Evolutionary conservation across 1,139 yeast genomes (phyloP).

Genomic region (Chernovozyma aurita): DNA sequence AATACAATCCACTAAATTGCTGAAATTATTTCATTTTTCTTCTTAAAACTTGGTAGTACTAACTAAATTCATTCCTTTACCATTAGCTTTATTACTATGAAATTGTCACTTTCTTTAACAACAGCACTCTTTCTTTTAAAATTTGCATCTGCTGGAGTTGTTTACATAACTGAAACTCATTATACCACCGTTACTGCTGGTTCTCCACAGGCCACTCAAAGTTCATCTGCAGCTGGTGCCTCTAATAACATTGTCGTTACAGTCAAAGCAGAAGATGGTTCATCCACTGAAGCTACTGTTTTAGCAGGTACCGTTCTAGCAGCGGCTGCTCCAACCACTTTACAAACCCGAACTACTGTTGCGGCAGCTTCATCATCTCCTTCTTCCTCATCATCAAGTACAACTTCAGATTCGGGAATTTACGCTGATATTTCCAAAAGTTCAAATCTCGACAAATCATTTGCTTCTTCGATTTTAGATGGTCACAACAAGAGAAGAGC

Average conservation of each 20-base stretch:
- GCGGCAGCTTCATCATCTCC: constrained; percentile 7
- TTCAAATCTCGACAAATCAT: constrained; percentile 21
- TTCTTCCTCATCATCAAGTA: constrained; percentile 1
- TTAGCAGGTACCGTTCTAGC: not conserved
- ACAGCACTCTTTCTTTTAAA: constrained; percentile 12
- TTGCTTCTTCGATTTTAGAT: constrained; percentile 37
- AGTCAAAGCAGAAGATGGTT: no score
- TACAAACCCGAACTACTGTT: constrained; percentile 11
- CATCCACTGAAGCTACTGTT: no score
- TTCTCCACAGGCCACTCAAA: constrained; percentile 5
- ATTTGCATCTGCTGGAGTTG: constrained; percentile 18
- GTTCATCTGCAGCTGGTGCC: constrained; percentile 6
- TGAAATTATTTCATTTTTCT: no score
- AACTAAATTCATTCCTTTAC: constrained; percentile 3
- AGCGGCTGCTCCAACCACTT: constrained; percentile 8
- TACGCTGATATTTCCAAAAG: constrained; percentile 13
- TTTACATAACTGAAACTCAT: constrained; percentile 22
- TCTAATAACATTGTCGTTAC: no score
- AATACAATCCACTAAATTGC: no score
- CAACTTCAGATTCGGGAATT: constrained; percentile 8
- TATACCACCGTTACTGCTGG: constrained; percentile 19
- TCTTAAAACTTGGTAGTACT: no score
- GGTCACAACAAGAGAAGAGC: constrained; percentile 71
- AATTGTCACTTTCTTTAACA: constrained; percentile 14
- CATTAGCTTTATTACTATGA: constrained; percentile 10